Base-by-base conservation (phyloP, 2,329 filamentous ascomycete genomes). In the Xylaria sp. region DNA sequence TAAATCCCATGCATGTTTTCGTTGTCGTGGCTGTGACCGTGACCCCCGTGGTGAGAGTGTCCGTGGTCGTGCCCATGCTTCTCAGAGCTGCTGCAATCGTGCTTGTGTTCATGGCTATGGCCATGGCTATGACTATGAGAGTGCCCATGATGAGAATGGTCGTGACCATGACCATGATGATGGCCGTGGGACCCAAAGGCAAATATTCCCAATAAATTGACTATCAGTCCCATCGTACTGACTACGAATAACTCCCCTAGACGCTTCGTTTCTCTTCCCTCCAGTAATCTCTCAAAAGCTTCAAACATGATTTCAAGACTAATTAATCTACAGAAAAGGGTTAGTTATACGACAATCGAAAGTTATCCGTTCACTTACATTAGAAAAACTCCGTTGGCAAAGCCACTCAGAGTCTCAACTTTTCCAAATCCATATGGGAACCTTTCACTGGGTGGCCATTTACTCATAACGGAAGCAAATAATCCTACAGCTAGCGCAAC, bases 1-100 rank as follows among this genome's bases (percentile, higher is more conserved):
- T 97, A 99, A 73, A 99, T 98, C 13, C 96, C 96, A 75, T 96
- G 83, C 94, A 99, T 98, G 78, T 99, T 99, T 76, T 99, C 96
- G 79, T 97, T 97, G 70, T 93, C 92, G 76, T 94, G 92, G n/a
- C 83, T 82, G 73, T 89, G 85, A 23, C 76, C 76, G 69, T 79
- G 78, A 18, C 6, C 6, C 79, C 70, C 21, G 16, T 87, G 83
- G 51, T 79, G 75, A 51, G 70, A 70, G 65, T 79, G 78, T 71
- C 62, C 82, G 80, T 61, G 77, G 73, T 59, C 83, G 79, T 82
- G 80, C 10, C 63, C 62, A 66, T 79, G 78, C n/a, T 73, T 79
- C 60, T 83, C 77, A 32, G 66, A 75, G 71, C 85, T 82, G 10
- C 75, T 85, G 82, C 57, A 76, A 35, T 87, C 83, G 71, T 86